Conservation (phyloP, 306 rosid genomes). For the Cucurbita argyrosperma region DNA sequence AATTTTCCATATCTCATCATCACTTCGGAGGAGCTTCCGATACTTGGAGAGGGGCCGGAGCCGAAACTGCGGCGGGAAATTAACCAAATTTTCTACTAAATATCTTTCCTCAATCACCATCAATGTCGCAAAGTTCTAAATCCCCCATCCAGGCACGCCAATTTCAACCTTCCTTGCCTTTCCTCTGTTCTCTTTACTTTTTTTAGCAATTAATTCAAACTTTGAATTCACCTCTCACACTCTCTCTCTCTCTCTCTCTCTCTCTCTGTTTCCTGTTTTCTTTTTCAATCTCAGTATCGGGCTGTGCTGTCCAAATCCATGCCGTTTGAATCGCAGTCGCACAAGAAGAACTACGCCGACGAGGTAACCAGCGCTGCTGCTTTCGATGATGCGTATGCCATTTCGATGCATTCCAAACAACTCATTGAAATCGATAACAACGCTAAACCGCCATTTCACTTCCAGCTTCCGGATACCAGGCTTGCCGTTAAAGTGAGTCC, state of each 20-base stretch:
- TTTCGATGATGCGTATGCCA: conserved; percentile 37
- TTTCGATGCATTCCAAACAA: conserved; percentile 30
- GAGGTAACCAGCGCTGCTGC: conserved; percentile 13
- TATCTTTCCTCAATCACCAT: not conserved
- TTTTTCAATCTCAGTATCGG: not conserved
- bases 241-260: not conserved
- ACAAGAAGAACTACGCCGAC: conserved; percentile 24
- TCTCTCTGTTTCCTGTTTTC: not conserved
- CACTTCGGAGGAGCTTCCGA: not conserved
- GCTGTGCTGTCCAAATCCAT: conserved; percentile 19
- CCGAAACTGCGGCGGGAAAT: not conserved
- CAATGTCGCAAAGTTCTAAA: conserved; percentile 36
- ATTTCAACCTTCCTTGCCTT: conserved; percentile 2
- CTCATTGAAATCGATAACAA: conserved; percentile 23
- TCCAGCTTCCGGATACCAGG: conserved; percentile 42
- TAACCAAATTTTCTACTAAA: not conserved
- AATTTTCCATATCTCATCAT: not conserved
- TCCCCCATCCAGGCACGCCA: conserved; percentile 43
- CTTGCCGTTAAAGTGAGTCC: conserved; percentile 21
- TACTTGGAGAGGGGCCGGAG: not conserved
- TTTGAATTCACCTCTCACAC: too few species aligned
- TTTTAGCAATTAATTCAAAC: too few species aligned
- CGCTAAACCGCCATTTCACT: not conserved
- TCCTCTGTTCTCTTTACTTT: not conserved
- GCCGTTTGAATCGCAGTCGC: conserved; percentile 39